Base-by-base conservation (phyloP, 148 eudicot genomes). In the Vaccinium myrtillus region DNA sequence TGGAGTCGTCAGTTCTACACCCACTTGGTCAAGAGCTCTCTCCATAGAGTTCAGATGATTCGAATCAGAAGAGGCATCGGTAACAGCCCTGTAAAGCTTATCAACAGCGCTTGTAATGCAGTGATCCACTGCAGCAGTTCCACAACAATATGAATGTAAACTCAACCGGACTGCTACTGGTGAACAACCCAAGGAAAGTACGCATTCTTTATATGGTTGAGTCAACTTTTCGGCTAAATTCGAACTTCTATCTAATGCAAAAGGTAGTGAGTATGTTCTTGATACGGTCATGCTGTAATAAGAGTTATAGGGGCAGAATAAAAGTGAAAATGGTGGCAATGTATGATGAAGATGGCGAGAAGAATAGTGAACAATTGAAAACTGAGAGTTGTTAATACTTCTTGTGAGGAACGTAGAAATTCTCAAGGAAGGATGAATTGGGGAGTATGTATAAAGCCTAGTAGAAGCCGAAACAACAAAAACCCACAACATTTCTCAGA, bases 31-130 rank as follows among this genome's bases (percentile, higher is more conserved):
- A 74, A 97, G 92, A 43, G 86, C 86, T 73, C 55, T 51, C 89
- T 92, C 98, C 91, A 95, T n/a, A 32, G 75, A 77, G 77, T 89
- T 85, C 73, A 63, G 59, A 76, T 63, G 54, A 77, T 86, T 91
- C 39, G 82, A 88, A 30, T 84, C 89, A 8, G 81, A 84, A 10
- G 84, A 83, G 82, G 88, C 81, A 81, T 89, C 93, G 77, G 73
- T 80, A 55, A 93, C 69, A 79, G 86, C 77, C 65, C 83, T 79
- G 82, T 90, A 88, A 27, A 96, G 74, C 83, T 71, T 78, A 86
- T 93, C 94, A 30, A 54, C 93, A 75, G 80, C 80, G 80, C 70
- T 78, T 11, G 21, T 36, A 39, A 48, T 63, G 23, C 54, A 12
- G 48, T 75, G 63, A 73, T 83, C 77, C 0, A 78, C 36, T 12